Percentiles rank a stretch among this genome's conserved stretches.
phyloP scores from a whole-genome alignment of 768 basidiomycete genomes.

The Russula sp. region DNA sequence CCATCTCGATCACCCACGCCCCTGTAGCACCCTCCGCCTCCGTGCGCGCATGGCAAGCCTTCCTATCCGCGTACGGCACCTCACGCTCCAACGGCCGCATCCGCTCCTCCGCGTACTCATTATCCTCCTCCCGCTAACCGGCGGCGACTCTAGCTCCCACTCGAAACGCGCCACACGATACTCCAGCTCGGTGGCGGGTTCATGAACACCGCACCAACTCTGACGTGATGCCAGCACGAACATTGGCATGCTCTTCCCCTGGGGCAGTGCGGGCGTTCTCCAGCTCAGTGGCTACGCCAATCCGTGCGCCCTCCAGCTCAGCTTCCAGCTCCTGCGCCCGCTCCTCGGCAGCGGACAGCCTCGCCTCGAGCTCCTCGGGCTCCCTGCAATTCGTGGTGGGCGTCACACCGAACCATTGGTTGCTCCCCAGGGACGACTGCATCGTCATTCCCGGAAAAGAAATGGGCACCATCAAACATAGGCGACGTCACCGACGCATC shows the following conservation, averaged over 20 bases:
- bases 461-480: constrained; percentile 73
- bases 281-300: constrained; percentile 40
- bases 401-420: background rate
- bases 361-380: constrained; percentile 56
- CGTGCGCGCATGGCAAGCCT: background rate
- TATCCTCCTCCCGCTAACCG: constrained; percentile 47
- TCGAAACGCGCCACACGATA: constrained; percentile 31
- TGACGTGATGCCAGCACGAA: background rate
- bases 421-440: constrained; percentile 47
- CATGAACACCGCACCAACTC: background rate
- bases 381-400: constrained; percentile 35
- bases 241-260: background rate
- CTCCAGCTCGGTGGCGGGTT: constrained; percentile 31
- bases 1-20: constrained; percentile 10
- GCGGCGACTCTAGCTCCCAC: constrained; percentile 41
- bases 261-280: constrained; percentile 45
- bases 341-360: constrained; percentile 48
- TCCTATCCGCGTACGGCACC: background rate
- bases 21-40: constrained; percentile 2
- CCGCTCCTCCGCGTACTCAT: background rate
- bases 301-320: constrained; percentile 41
- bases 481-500: constrained; percentile 30
- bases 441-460: constrained; percentile 76
- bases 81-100: constrained; percentile 10
- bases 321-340: constrained; percentile 51